Base-by-base conservation (phyloP, 139 green algal genomes). In the Coccomyxa sp. region DNA sequence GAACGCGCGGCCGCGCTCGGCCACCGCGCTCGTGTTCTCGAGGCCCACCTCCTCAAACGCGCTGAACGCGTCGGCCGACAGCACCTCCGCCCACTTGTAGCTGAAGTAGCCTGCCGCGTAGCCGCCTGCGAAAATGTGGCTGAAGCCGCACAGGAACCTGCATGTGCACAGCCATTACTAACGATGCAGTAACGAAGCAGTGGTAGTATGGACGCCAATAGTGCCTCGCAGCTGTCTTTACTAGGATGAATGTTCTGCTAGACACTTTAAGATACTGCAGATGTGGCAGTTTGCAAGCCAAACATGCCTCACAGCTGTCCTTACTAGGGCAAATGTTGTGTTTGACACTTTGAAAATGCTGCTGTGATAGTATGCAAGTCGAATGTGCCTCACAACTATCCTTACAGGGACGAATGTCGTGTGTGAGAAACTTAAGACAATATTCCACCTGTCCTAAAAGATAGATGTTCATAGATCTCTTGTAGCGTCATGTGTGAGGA, bases 11-110 rank as follows among this genome's bases (percentile, higher is more conserved):
- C 95, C 95, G 10, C 88, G 97, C 59, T 86, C 77, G 67, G 87
- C 68, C 32, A 95, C 87, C 23, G 85, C 87, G 16, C 82, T 84
- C 59, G 97, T 92, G 82, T 98, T 85, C 1, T 97, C 93, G n/a
- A 98, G 84, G 0, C 96, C 96, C 0, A 86, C 96, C 78, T 98
- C 96, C 92, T 99, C 96, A 90, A 99, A 99, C 0, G 96, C 96
- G 1, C 84, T 87, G 86, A 98, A 99, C 0, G 96, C 96, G 82
- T 99, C 96, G 0, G 96, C 95, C 14, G 88, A 95, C 77, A 99
- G 89, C 85, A 98, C 96, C 88, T 99, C 95, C 3, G 96, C 96
- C 95, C 95, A 99, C 91, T 96, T 93, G 85, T 93, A 93, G 82
- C 71, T 85, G 85, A 88, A 91, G 67, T 90, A 91, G 57, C 78